Evolutionary conservation across 495 filamentous ascomycete species (phyloP), one percentile per base, ranked within the genome.

Genomic region (Paragyromitra xinjiangensis): DNA sequence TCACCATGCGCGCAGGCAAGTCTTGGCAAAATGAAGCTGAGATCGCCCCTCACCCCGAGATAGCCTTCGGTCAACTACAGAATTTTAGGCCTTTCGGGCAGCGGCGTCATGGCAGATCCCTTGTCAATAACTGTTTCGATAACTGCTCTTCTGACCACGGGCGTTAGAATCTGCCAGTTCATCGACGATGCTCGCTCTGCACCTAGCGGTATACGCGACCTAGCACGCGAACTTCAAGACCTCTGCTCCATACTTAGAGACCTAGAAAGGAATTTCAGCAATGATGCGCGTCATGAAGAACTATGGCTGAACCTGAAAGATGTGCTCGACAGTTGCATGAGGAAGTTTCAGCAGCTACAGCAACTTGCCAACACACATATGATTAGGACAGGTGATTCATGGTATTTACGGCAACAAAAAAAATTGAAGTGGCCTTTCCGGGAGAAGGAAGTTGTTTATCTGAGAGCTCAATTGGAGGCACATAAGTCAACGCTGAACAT

Each of bases 401-500:
- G 22, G 40, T 12, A 14, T 64, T 64, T 16, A 11, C 22, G 42
- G 40, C 62, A 64, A 26, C 39, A 4, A 7, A 64, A 48, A 24
- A 12, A 11, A 14, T n/a, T 24, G 11, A 22, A 9, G 11, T 53
- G 64, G 45, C 12, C 14, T n/a, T 34, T 66, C 24, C 42, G 19
- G 42, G 44, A 66, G 44, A 66, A 66, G 44, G 64, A 51, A 39
- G 24, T 66, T 3, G 22, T 6, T 6, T n/a, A 9, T 16, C 16
- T 66, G 14, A 66, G 44, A 50, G 14, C 11, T 29, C 42, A 66
- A 24, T 34, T 66, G 22, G 64, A 66, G 44, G 45, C 64, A 11
- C 64, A 66, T 66, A 66, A 66, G 12, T n/a, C 14, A 9, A 66
- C 64, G 9, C 34, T 66, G 64, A 66, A 53, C 22, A 51, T 66